Percentiles rank a stretch among this genome's conserved stretches.
These are phyloP conservation scores for Dothiorella sarmentorum DNA, from an alignment of 2,329 filamentous ascomycete genomes.

Conservation along the genomic window DNA sequence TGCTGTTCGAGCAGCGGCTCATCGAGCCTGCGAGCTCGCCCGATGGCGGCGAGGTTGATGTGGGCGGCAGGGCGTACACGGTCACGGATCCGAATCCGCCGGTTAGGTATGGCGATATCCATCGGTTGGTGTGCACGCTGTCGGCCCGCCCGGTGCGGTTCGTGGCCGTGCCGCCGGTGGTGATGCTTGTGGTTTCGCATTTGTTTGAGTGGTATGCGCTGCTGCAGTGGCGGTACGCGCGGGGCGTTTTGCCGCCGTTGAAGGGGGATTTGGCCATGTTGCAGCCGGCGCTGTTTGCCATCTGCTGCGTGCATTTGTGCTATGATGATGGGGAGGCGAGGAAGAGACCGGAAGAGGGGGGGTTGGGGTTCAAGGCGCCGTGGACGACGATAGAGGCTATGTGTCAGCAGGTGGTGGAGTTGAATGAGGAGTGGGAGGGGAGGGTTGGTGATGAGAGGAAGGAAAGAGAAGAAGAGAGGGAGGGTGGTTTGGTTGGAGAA, in stretches of 20 bases:
- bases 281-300: slow-evolving; percentile 38
- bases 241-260: slow-evolving; percentile 26
- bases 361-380: slow-evolving; percentile 41
- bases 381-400: slow-evolving; percentile 43
- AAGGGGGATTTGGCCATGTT: slow-evolving; percentile 36
- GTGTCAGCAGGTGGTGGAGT: slow-evolving; percentile 32
- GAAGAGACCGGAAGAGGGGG: slow-evolving; percentile 27
- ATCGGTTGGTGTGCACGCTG: slow-evolving; percentile 32
- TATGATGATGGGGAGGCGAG: slow-evolving; percentile 40
- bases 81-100: slow-evolving; percentile 52
- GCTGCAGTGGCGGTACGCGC: slow-evolving; percentile 24
- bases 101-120: slow-evolving; percentile 41
- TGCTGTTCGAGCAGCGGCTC: slow-evolving; percentile 52
- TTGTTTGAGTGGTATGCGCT: slow-evolving; percentile 38
- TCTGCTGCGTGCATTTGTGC: slow-evolving; percentile 35
- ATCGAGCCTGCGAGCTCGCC: slow-evolving; percentile 33
- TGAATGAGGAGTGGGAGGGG: slow-evolving; percentile 32
- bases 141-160: slow-evolving; percentile 34
- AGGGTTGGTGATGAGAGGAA: background rate
- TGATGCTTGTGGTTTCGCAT: slow-evolving; percentile 40
- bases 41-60: slow-evolving; percentile 21
- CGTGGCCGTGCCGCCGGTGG: slow-evolving; percentile 33
- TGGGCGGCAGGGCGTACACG: slow-evolving; percentile 47
- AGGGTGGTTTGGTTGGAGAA: background rate
- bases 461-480: background rate